Evolutionary conservation across 768 basidiomycete species (phyloP).

Genomic region (Dentipellis sp.): DNA sequence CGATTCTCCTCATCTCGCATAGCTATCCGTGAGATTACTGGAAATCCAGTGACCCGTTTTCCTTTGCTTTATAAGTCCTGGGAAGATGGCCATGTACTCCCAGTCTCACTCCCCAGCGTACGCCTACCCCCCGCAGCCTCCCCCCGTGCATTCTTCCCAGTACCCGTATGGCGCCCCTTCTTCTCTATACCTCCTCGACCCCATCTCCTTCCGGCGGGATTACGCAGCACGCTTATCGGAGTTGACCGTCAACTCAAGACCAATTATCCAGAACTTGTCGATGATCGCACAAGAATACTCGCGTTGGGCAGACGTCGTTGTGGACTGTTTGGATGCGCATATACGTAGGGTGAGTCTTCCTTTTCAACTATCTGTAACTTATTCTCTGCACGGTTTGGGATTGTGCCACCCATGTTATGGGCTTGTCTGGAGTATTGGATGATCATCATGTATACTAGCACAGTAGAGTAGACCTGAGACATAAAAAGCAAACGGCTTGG

Average conservation of each 20-base stretch:
- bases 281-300: slow-evolving; percentile 85
- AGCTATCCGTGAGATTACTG: slow-evolving; percentile 9
- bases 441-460: slow-evolving; percentile 4
- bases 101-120: slow-evolving; percentile 43
- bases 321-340: slow-evolving; percentile 75
- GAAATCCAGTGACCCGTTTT: slow-evolving; percentile 2
- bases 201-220: slow-evolving; percentile 70
- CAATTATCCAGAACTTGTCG: slow-evolving; percentile 88
- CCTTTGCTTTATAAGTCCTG: slow-evolving; percentile 7
- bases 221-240: slow-evolving; percentile 64
- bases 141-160: slow-evolving; percentile 35
- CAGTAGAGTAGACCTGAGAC: slow-evolving; percentile 7
- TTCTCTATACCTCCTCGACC: slow-evolving; percentile 46
- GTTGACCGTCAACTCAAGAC: slow-evolving; percentile 90
- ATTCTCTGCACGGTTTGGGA: not conserved
- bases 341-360: slow-evolving; percentile 75
- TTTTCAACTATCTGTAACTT: slow-evolving; percentile 11
- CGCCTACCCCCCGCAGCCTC: slow-evolving; percentile 19
- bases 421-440: not conserved
- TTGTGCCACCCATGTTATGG: not conserved
- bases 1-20: slow-evolving; percentile 3
- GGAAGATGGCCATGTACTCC: slow-evolving; percentile 53
- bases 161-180: slow-evolving; percentile 32
- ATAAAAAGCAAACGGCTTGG: slow-evolving; percentile 3
- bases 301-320: slow-evolving; percentile 71